phyloP scores from a whole-genome alignment of 176 grass and related monocot genomes.

The Triticum timopheevii region DNA sequence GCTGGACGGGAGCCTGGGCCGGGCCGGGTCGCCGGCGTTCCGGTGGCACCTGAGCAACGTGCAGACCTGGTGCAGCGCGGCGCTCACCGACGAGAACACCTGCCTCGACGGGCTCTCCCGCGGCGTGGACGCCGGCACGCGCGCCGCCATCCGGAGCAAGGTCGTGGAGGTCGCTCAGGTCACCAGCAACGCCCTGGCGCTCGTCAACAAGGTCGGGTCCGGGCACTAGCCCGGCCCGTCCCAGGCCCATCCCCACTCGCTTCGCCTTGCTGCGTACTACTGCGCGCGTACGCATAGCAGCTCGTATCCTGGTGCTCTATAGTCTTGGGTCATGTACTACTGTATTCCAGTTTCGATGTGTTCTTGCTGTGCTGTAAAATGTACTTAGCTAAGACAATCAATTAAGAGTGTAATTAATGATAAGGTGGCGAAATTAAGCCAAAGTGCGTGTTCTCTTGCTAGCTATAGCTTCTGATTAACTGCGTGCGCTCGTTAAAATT shows the following conservation, averaged over 20 bases:
- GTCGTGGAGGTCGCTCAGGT: slow-evolving; percentile 86
- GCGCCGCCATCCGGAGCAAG: slow-evolving; percentile 62
- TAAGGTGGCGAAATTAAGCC: neutral
- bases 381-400: no score
- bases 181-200: slow-evolving; percentile 91
- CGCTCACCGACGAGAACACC: slow-evolving; percentile 94
- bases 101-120: slow-evolving; percentile 73
- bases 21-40: slow-evolving; percentile 54
- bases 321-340: no score
- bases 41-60: slow-evolving; percentile 89
- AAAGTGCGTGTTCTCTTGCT: no score
- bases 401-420: neutral
- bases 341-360: neutral
- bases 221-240: slow-evolving; percentile 21
- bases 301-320: neutral
- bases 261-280: neutral
- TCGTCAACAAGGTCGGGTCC: slow-evolving; percentile 63
- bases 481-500: neutral
- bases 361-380: neutral
- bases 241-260: neutral
- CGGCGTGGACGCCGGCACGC: slow-evolving; percentile 51
- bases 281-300: neutral
- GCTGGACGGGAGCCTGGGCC: slow-evolving; percentile 45
- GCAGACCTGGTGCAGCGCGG: slow-evolving; percentile 92
- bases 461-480: no score